A percentile compares a stretch with the other conserved stretches of the same genome.
phyloP scores from a whole-genome alignment of 306 rosid genomes.

The Quercus berberidifolia region DNA sequence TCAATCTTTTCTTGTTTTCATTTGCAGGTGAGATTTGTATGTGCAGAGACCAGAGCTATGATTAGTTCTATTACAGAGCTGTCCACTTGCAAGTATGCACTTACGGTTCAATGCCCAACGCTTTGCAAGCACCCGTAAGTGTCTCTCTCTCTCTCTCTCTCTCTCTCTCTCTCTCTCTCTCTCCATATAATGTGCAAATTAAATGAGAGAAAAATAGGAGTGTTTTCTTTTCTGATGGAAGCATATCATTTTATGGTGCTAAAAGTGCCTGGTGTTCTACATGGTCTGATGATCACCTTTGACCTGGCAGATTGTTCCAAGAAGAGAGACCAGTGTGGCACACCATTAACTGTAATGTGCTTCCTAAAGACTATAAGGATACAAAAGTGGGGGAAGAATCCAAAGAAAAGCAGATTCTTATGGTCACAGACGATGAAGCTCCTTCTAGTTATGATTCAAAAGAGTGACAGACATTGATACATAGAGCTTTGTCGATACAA shows the following conservation, averaged over 20 bases:
- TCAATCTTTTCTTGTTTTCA: not conserved
- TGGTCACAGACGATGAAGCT: slow-evolving; percentile 52
- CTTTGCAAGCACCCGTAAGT: slow-evolving; percentile 94
- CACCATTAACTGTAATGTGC: slow-evolving; percentile 73
- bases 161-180: slow-evolving; percentile 23
- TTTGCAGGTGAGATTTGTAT: slow-evolving; percentile 86
- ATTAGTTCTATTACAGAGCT: slow-evolving; percentile 89
- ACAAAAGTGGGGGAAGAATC: slow-evolving; percentile 33
- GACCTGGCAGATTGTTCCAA: slow-evolving; percentile 67
- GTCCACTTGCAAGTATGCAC: slow-evolving; percentile 96
- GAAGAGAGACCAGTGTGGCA: slow-evolving; percentile 90
- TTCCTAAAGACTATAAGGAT: slow-evolving; percentile 61
- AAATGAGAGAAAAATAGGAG: not conserved
- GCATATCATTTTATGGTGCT: not conserved
- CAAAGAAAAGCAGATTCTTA: slow-evolving; percentile 35
- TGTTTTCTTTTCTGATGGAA: not conserved
- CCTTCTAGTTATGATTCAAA: slow-evolving; percentile 33
- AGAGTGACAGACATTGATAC: slow-evolving; percentile 24
- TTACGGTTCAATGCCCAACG: slow-evolving; percentile 79
- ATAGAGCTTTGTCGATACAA: not conserved
- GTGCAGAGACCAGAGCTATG: slow-evolving; percentile 80
- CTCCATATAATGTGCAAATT: not conserved
- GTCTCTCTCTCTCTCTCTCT: slow-evolving; percentile 31
- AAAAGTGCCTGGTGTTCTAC: not conserved
- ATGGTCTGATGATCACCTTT: not conserved